Conservation (phyloP, 2,329 filamentous ascomycete species). For the Microthyrium microscopicum region DNA sequence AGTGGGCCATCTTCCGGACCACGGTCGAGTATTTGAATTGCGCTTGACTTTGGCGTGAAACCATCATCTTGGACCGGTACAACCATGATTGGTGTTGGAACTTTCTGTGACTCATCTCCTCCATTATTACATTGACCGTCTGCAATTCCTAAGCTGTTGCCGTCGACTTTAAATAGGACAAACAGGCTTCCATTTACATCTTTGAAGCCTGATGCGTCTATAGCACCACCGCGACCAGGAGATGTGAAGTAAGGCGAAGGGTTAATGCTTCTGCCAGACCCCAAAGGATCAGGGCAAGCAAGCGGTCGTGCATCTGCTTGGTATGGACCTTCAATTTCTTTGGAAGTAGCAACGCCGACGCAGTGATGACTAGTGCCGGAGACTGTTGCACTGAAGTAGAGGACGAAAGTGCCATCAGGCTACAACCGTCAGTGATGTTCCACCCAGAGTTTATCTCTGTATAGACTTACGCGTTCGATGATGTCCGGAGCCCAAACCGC, state of each 20-base stretch:
- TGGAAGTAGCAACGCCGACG: constrained; percentile 38
- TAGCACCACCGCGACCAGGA: constrained; percentile 34
- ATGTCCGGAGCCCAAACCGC: constrained; percentile 21
- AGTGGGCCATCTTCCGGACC: constrained; percentile 33
- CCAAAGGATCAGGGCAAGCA: constrained; percentile 31
- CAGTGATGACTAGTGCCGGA: constrained; percentile 33
- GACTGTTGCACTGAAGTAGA: constrained; percentile 41
- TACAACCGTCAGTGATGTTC: constrained; percentile 1
- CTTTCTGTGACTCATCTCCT: constrained; percentile 22
- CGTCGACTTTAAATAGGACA: constrained; percentile 50
- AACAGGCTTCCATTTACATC: constrained; percentile 40
- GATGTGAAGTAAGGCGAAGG: constrained; percentile 5
- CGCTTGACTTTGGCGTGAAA: constrained; percentile 32
- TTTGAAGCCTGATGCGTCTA: constrained; percentile 44
- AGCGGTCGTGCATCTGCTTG: constrained; percentile 31
- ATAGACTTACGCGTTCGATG: constrained; percentile 10
- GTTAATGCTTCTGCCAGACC: constrained; percentile 5
- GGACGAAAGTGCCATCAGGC: constrained; percentile 34
- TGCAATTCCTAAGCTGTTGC: constrained; percentile 37
- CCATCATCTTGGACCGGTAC: constrained; percentile 36
- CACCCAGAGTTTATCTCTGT: background rate
- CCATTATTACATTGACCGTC: constrained; percentile 32
- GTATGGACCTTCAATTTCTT: constrained; percentile 35
- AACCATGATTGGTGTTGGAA: constrained; percentile 39
- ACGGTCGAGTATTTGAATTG: constrained; percentile 32